These are phyloP conservation scores for Ophiocordyceps camponoti-leonardi DNA, from an alignment of 2,329 filamentous ascomycete genomes.

Conservation along the genomic window DNA sequence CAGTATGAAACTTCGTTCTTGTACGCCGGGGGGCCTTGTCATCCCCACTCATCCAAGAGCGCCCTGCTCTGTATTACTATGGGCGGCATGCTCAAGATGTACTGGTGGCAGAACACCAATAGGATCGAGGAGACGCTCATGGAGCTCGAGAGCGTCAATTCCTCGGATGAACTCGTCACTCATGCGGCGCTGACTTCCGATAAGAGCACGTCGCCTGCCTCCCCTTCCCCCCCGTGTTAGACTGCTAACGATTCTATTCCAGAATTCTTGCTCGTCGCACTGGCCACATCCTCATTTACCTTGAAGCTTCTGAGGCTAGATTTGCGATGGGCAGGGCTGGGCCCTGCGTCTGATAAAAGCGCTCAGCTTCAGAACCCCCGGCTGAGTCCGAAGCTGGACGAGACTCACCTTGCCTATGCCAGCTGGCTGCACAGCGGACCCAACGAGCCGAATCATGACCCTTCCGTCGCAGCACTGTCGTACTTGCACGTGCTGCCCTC, in stretches of 20 bases:
- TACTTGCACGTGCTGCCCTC: constrained; percentile 59
- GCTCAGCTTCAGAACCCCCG: constrained; percentile 25
- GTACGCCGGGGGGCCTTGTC: constrained; percentile 52
- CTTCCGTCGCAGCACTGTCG: constrained; percentile 46
- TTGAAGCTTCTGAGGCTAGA: constrained; percentile 57
- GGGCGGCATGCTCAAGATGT: constrained; percentile 54
- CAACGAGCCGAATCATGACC: constrained; percentile 24
- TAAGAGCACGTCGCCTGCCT: constrained; percentile 27
- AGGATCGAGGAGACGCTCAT: constrained; percentile 54
- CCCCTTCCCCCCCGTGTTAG: background rate
- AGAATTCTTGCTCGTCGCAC: constrained; percentile 42
- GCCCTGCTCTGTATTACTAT: constrained; percentile 63
- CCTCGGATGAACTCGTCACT: constrained; percentile 59
- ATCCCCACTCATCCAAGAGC: constrained; percentile 53
- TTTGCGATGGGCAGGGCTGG: constrained; percentile 53
- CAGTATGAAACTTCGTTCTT: constrained; percentile 50
- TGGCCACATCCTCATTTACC: constrained; percentile 53
- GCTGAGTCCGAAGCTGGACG: constrained; percentile 34
- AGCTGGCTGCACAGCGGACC: constrained; percentile 36
- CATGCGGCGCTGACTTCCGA: constrained; percentile 64
- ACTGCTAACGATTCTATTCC: background rate
- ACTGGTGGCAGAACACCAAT: constrained; percentile 59
- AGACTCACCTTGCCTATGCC: constrained; percentile 37
- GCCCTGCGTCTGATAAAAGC: constrained; percentile 34
- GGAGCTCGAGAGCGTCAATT: constrained; percentile 58